Percentiles rank a stretch among this genome's conserved stretches.
Evolutionary conservation across 768 basidiomycete species (phyloP).

Genomic region (Lepiota venenata): DNA sequence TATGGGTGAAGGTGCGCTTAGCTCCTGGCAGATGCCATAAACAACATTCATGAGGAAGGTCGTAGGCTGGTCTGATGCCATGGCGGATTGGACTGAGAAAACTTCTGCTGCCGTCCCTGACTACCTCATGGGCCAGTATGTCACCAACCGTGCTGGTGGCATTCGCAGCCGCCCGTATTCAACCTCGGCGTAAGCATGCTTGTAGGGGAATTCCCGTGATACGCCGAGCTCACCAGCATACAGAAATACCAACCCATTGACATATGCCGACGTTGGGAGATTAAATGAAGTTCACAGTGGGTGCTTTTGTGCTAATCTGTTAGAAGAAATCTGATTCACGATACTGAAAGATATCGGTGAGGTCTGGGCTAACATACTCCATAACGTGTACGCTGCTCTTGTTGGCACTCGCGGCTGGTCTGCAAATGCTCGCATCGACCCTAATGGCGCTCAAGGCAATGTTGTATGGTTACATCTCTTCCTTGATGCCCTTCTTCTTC

Average conservation of each 20-base stretch:
- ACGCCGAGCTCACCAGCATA: background rate
- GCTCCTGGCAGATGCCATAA: slow-evolving; percentile 8
- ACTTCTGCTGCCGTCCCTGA: slow-evolving; percentile 33
- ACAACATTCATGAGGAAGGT: background rate
- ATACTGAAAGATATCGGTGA: slow-evolving; percentile 32
- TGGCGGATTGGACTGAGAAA: slow-evolving; percentile 36
- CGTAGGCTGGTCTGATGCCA: background rate
- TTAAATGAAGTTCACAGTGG: slow-evolving; percentile 47
- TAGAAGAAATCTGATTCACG: background rate
- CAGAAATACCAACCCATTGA: slow-evolving; percentile 39
- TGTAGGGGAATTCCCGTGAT: background rate
- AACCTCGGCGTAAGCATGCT: slow-evolving; percentile 18
- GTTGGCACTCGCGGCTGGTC: slow-evolving; percentile 22
- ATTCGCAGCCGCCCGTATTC: slow-evolving; percentile 59
- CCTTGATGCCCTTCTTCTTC: slow-evolving; percentile 37
- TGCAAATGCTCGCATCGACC: slow-evolving; percentile 27
- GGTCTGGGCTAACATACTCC: slow-evolving; percentile 35
- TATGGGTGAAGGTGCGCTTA: slow-evolving; percentile 49
- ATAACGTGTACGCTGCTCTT: slow-evolving; percentile 27
- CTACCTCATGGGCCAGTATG: slow-evolving; percentile 48
- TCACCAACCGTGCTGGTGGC: slow-evolving; percentile 45
- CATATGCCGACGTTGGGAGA: slow-evolving; percentile 33
- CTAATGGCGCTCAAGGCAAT: slow-evolving; percentile 33
- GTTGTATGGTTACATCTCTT: slow-evolving; percentile 38
- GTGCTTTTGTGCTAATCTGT: slow-evolving; percentile 4